Evolutionary conservation across 2,329 filamentous ascomycete genomes (phyloP).

Genomic region (Madurella fahalii): DNA sequence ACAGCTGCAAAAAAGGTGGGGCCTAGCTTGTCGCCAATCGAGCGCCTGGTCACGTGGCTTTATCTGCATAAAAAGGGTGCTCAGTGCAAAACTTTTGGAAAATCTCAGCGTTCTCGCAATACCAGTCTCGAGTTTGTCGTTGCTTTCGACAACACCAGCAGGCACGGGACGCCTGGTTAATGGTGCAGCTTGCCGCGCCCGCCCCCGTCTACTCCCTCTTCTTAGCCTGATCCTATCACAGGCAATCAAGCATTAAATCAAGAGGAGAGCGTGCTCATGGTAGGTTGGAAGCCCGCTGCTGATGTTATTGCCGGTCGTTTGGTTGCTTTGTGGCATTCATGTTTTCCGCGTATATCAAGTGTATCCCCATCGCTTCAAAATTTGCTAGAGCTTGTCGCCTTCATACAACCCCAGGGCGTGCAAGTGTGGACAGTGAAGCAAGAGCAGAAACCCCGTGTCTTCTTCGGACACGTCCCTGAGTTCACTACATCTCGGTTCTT

Average conservation of each 20-base stretch:
- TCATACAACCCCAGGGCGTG: slow-evolving; percentile 49
- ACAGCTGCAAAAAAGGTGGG: too few species aligned
- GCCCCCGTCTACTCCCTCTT: too few species aligned
- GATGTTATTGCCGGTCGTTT: neutral
- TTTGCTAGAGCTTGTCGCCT: slow-evolving; percentile 65
- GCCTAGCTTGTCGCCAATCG: slow-evolving; percentile 9
- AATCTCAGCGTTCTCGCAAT: too few species aligned
- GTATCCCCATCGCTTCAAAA: slow-evolving; percentile 49
- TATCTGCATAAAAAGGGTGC: neutral
- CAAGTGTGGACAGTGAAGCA: slow-evolving; percentile 69
- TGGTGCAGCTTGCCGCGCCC: too few species aligned
- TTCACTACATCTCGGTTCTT: slow-evolving; percentile 19
- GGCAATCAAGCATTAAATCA: too few species aligned
- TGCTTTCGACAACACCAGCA: too few species aligned
- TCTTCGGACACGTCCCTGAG: slow-evolving; percentile 27
- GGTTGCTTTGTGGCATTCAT: neutral
- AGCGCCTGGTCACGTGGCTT: slow-evolving; percentile 22
- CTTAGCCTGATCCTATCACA: too few species aligned
- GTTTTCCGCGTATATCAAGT: neutral
- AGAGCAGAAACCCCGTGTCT: slow-evolving; percentile 43
- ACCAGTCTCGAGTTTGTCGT: too few species aligned
- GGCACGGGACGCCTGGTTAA: too few species aligned
- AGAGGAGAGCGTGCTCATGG: neutral
- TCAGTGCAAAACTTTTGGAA: neutral
- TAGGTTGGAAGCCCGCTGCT: neutral